Conservation (phyloP, 805 yeast genomes). For the Saturnispora bothae region DNA sequence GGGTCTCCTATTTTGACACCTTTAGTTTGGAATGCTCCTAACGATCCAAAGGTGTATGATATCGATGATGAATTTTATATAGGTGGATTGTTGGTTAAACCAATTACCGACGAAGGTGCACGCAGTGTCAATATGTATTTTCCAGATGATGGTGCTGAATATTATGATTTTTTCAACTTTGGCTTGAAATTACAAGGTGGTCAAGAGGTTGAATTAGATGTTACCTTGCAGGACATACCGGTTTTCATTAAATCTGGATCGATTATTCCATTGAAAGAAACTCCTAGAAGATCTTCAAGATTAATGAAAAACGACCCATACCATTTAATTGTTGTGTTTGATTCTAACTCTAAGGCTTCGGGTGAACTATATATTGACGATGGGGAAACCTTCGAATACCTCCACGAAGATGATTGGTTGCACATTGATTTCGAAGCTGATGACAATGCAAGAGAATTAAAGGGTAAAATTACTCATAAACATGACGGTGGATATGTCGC, state of each 20-base stretch:
- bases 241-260: slow-evolving; percentile 71
- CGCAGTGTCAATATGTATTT: slow-evolving; percentile 32
- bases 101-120: slow-evolving; percentile 53
- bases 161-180: slow-evolving; percentile 39
- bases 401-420: slow-evolving; percentile 36
- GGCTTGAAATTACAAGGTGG: slow-evolving; percentile 23
- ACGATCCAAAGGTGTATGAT: slow-evolving; percentile 35
- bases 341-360: slow-evolving; percentile 34
- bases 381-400: slow-evolving; percentile 59
- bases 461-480: slow-evolving; percentile 16
- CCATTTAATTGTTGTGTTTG: slow-evolving; percentile 56
- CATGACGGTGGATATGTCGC: slow-evolving; percentile 18
- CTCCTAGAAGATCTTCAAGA: slow-evolving; percentile 71
- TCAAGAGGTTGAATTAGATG: slow-evolving; percentile 33
- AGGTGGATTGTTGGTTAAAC: slow-evolving; percentile 67
- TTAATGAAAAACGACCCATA: slow-evolving; percentile 74
- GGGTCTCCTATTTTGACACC: slow-evolving; percentile 72
- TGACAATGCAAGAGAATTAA: slow-evolving; percentile 26
- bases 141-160: slow-evolving; percentile 42
- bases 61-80: slow-evolving; percentile 79
- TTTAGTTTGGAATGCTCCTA: slow-evolving; percentile 46
- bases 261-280: slow-evolving; percentile 53
- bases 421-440: slow-evolving; percentile 32
- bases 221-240: slow-evolving; percentile 57
- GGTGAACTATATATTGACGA: slow-evolving; percentile 67